Percentiles rank a stretch among this genome's conserved stretches.
These are phyloP conservation scores for Tricholoma saponaceum DNA, from an alignment of 768 basidiomycete genomes.

Conservation along the genomic window DNA sequence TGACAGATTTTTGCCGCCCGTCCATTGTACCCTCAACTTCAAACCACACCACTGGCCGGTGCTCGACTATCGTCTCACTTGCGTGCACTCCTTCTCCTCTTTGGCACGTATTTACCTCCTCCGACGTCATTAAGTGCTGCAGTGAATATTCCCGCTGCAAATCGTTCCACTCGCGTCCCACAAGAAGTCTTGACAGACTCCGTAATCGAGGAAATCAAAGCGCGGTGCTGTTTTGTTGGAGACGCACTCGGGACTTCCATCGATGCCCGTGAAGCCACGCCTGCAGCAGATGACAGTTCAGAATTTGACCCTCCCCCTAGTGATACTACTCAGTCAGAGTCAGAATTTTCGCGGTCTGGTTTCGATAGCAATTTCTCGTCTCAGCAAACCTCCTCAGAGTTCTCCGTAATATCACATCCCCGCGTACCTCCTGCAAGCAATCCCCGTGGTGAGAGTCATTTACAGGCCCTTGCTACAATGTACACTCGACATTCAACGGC, in stretches of 20 bases:
- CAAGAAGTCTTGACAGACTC: conserved; percentile 74
- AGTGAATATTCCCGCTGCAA: conserved; percentile 57
- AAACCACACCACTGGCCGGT: conserved; percentile 88
- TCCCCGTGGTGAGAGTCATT: conserved; percentile 41
- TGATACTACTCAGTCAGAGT: conserved; percentile 63
- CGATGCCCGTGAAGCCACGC: conserved; percentile 28
- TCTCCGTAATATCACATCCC: conserved; percentile 48
- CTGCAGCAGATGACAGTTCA: conserved; percentile 30
- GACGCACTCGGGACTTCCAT: conserved; percentile 41
- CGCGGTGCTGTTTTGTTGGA: conserved; percentile 86
- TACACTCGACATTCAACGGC: conserved; percentile 78
- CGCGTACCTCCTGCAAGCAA: conserved; percentile 27
- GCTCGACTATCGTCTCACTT: conserved; percentile 74
- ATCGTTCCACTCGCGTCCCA: conserved; percentile 66
- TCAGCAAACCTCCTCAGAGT: conserved; percentile 53
- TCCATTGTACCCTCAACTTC: conserved; percentile 78
- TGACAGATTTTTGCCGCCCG: conserved; percentile 83
- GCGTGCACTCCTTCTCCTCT: conserved; percentile 74
- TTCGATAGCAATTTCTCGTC: conserved; percentile 46
- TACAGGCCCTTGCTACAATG: conserved; percentile 65
- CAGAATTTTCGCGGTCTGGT: conserved; percentile 55
- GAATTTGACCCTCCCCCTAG: conserved; percentile 41
- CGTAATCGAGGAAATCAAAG: conserved; percentile 88
- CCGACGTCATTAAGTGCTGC: conserved; percentile 65
- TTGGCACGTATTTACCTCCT: conserved; percentile 83